Evolutionary conservation across 441 rosid genomes (phyloP), one percentile per base, ranked within the genome.

Genomic region (Syzygium syzygioides): DNA sequence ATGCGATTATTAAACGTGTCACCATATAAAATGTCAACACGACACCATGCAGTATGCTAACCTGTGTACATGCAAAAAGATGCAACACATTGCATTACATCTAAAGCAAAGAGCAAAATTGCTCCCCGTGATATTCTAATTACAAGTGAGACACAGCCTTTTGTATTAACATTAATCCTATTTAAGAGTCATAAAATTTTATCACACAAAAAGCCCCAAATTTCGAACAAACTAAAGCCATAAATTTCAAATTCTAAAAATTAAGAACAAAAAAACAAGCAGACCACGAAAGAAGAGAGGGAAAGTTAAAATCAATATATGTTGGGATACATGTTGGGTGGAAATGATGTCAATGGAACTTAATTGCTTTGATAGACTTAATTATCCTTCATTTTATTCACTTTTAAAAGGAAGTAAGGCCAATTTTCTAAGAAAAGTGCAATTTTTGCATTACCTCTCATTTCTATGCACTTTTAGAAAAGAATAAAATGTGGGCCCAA

Each of bases 281-380:
- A 57, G n/a, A 25, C n/a, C 14, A 57, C 11, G 5, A 57, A 57
- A 57, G n/a, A 57, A 11, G n/a, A 57, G 62, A 25, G 62, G 7
- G 15, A 26, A 59, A 26, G 64, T 59, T 26, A 59, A 59, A 59
- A 59, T 5, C 2, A 30, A 59, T 26, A 26, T 5, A 59, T 0
- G 66, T 59, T 59, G 5, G 30, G 8, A 59, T 59, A 5, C 0
- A 59, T 59, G 32, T 26, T 0, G 0, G 32, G 66, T 28, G 32
- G 32, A 60, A 13, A 60, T 60, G 17, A 28, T 60, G 66, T 60
- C 0, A 60, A 60, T 60, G 32, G 66, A 60, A 60, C 32, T 28
- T 3, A 26, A 59, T 26, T 59, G 26, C 30, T 5, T 59, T 10
- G 64, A 59, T 59, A 25, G 64, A 57, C 30, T 59, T 59, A 26